Conservation (phyloP, 768 basidiomycete genomes). For the Xerocomellus intermedius region DNA sequence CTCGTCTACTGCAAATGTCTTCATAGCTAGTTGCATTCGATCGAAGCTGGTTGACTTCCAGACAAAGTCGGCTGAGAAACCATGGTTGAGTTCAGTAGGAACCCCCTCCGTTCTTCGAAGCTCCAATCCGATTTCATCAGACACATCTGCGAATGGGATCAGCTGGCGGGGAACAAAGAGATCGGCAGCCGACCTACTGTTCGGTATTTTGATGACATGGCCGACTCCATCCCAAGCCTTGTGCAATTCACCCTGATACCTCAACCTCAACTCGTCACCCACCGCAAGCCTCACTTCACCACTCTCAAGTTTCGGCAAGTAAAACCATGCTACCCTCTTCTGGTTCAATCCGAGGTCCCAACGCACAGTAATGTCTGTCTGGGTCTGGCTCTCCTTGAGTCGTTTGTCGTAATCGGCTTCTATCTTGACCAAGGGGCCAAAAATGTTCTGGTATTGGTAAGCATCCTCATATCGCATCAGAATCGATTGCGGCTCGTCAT, state of each 20-base stretch:
- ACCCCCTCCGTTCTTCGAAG: slow-evolving; percentile 88
- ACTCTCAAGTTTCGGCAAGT: slow-evolving; percentile 93
- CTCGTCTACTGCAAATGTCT: slow-evolving; percentile 98
- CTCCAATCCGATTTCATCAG: slow-evolving; percentile 96
- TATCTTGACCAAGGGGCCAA: slow-evolving; percentile 98
- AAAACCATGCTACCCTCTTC: slow-evolving; percentile 98
- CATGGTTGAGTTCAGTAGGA: slow-evolving; percentile 90
- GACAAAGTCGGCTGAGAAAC: slow-evolving; percentile 97
- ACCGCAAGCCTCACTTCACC: slow-evolving; percentile 97
- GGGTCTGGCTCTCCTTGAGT: slow-evolving; percentile 97
- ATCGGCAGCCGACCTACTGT: slow-evolving; percentile 60
- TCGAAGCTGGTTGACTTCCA: slow-evolving; percentile 99
- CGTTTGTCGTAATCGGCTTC: slow-evolving; percentile 99
- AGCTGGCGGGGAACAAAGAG: background rate
- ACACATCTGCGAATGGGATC: slow-evolving; percentile 66
- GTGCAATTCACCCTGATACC: slow-evolving; percentile 86
- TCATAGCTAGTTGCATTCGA: slow-evolving; percentile 99
- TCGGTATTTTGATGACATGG: slow-evolving; percentile 98
- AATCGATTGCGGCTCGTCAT: slow-evolving; percentile 95
- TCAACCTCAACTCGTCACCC: slow-evolving; percentile 89
- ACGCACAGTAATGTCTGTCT: slow-evolving; percentile 91
- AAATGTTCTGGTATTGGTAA: slow-evolving; percentile 99
- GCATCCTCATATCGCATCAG: slow-evolving; percentile 94
- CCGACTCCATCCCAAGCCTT: slow-evolving; percentile 97
- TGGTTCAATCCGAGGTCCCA: slow-evolving; percentile 99